Conservation (phyloP, 139 green algal genomes). For the Nannochloris sp. region DNA sequence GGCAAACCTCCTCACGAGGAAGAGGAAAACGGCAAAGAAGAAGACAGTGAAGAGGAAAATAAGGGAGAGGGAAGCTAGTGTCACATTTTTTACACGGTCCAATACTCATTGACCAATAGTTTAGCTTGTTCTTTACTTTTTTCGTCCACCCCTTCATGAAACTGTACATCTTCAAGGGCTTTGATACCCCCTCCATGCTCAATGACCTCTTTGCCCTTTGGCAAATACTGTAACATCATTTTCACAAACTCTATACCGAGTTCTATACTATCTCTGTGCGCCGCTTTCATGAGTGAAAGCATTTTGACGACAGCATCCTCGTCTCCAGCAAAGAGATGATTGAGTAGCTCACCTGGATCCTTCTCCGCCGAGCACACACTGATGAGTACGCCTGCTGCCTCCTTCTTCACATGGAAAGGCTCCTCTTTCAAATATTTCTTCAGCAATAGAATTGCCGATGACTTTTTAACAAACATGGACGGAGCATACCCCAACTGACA, state of each 20-base stretch:
- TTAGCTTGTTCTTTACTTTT: conserved; percentile 31
- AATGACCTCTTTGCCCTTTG: conserved; percentile 20
- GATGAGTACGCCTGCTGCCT: conserved; percentile 32
- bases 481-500: conserved; percentile 4
- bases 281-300: conserved; percentile 23
- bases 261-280: conserved; percentile 31
- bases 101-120: conserved; percentile 39
- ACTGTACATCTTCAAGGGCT: conserved; percentile 36
- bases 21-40: background rate
- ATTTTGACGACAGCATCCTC: conserved; percentile 19
- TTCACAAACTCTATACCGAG: conserved; percentile 39
- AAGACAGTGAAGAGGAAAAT: background rate
- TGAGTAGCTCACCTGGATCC: conserved; percentile 18
- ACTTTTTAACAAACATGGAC: conserved; percentile 16
- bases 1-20: too few relatives aligned
- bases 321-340: conserved; percentile 29
- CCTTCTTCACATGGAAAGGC: conserved; percentile 44
- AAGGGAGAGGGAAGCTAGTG: background rate
- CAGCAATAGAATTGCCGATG: conserved; percentile 10
- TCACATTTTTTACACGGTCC: conserved; percentile 1
- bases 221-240: conserved; percentile 31
- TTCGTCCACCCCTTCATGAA: conserved; percentile 6
- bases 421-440: conserved; percentile 21
- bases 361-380: conserved; percentile 28
- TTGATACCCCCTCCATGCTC: conserved; percentile 42